phyloP scores from a whole-genome alignment of 1,284 basidiomycete species.

The Trichosporon sp. region DNA sequence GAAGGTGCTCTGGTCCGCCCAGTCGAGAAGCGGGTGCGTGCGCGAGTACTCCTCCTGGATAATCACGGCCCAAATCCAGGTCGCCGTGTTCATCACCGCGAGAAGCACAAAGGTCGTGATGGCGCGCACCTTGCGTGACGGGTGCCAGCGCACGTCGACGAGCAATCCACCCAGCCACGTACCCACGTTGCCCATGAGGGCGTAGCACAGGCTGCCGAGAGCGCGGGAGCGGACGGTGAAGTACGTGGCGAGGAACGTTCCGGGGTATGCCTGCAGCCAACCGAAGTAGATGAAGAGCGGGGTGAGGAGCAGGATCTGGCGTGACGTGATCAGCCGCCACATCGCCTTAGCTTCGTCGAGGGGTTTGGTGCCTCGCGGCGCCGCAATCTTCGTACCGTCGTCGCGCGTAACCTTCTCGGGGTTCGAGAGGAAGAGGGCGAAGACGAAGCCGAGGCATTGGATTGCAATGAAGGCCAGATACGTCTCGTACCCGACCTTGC shows the following conservation, averaged over 20 bases:
- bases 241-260: conserved; percentile 43
- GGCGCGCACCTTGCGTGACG: conserved; percentile 19
- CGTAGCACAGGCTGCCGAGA: conserved; percentile 33
- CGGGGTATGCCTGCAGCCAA: conserved; percentile 33
- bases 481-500: conserved; percentile 37
- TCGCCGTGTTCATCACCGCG: conserved; percentile 18
- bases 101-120: conserved; percentile 18
- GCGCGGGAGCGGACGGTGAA: conserved; percentile 45
- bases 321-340: conserved; percentile 20
- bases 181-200: conserved; percentile 16
- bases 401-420: conserved; percentile 39
- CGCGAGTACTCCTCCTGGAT: conserved; percentile 27
- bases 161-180: conserved; percentile 26
- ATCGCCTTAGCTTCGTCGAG: conserved; percentile 35
- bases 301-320: conserved; percentile 33
- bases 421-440: conserved; percentile 35
- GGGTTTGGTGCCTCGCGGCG: conserved; percentile 29
- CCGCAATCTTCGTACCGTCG: conserved; percentile 40
- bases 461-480: conserved; percentile 47
- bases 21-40: conserved; percentile 26
- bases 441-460: conserved; percentile 36
- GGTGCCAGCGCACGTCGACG: conserved; percentile 25
- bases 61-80: conserved; percentile 27
- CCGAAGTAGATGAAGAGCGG: conserved; percentile 39
- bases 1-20: conserved; percentile 20